Base-by-base conservation (phyloP, 768 basidiomycete species). In the Coprinopsis sp. region DNA sequence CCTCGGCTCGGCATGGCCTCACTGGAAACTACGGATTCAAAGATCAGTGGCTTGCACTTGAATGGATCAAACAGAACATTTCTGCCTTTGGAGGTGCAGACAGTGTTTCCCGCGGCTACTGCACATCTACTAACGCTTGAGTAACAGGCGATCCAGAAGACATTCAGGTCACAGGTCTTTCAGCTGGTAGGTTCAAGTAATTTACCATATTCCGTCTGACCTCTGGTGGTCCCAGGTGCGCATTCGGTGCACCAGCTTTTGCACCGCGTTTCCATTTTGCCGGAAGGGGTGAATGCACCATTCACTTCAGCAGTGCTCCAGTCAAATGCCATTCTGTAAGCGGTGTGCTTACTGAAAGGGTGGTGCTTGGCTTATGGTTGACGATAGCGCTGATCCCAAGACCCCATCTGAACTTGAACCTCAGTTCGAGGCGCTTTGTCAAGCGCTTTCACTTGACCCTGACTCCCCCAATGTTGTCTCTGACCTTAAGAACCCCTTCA, bases 11-110 rank as follows among this genome's bases (percentile, higher is more conserved):
- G 48, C 84, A 84, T 11, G 58, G 64, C 33, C 58, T 90, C 37
- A 67, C 69, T 13, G 87, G 88, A 2, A 91, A 90, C 56, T 90
- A 82, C 59, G 87, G 87, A 1, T 90, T 90, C 68, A 89, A 88
- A 62, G 87, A 90, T 56, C 85, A 86, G 55, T 89, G 87, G 87
- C 56, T 85, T 16, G 87, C 81, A 1, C 57, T 89, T n/a, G 66
- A 76, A 53, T 89, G 87, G 86, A 67, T 89, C 21, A 76, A 69
- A 37, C 75, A 75, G 14, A 85, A 89, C 54, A 86, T 90, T 18
- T 61, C 61, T 30, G 64, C 66, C 0, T 90, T 89, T 51, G 88
- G 87, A 61, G 87, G 86, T 79, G 57, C 44, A 65, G 24, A 14
- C 4, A 1, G 19, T 0, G n/a, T 33, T 21, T 19, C 23, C n/a